Base-by-base conservation (phyloP, 345 rosid genomes). In the Erodium maritimum region DNA sequence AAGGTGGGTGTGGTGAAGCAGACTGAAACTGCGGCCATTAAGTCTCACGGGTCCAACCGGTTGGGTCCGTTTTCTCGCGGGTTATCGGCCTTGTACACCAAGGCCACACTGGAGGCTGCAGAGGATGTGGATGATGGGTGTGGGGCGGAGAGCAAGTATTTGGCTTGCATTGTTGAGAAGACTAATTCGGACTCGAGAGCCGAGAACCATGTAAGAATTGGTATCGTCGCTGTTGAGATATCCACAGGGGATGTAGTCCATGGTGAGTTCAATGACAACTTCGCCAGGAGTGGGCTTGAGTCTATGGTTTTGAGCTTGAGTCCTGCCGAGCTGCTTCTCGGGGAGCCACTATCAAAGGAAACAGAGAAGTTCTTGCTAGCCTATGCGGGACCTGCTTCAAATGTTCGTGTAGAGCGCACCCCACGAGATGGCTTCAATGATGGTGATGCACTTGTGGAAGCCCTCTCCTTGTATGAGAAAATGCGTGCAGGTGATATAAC, bases 1-100 rank as follows among this genome's bases (percentile, higher is more conserved):
- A 91, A 86, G 77, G 83, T 91, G 23, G 98, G 96, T 59, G 96
- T 91, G 22, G 96, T 91, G 54, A 88, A 88, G 66, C 96, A 91
- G 86, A 91, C 98, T 0, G 98, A 91, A 72, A 91, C 95, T 0
- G 95, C 98, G 0, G 93, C 96, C 0, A 88, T 88, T 19, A 91
- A 91, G 72, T 79, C 98, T 2, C 96, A 83, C 19, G 82, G 98
- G 33, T 66, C 80, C 0, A 83, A 80, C 25, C 70, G 72, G 21
- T 7, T 56, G 2, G 96, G 95, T 0, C 96, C 98, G 0, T 91
- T 91, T 68, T 72, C 80, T 56, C 75, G 98, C 34, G 95, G 90
- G 5, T 64, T 91, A 22, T 86, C 98, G 20, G 94, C 91, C 0
- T 66, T 91, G 74, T 88, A 91, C 59, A 83, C 95, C 0, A 91